phyloP scores from a whole-genome alignment of 352 stramenopile genomes.

The Vaucheria bursata region DNA sequence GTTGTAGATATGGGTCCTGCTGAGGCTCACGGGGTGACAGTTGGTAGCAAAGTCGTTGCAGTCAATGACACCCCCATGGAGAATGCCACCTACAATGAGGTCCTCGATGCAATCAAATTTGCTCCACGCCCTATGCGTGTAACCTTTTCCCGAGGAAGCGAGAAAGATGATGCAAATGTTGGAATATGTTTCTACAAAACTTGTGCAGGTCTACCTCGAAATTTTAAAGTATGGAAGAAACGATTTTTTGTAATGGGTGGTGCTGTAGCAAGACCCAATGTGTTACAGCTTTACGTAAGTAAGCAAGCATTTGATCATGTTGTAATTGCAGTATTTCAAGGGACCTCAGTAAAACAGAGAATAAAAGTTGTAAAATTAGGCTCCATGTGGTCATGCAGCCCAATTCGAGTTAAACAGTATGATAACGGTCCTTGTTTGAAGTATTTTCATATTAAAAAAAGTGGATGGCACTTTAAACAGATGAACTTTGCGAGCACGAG shows the following conservation, averaged over 20 bases:
- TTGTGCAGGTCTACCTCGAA: constrained; percentile 28
- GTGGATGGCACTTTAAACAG: constrained; percentile 27
- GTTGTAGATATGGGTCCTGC: constrained; percentile 37
- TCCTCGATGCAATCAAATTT: constrained; percentile 14
- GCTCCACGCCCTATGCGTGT: constrained; percentile 29
- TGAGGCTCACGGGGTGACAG: constrained; percentile 24
- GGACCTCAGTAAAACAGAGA: constrained; percentile 21
- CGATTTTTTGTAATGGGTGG: constrained; percentile 41
- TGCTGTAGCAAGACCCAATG: constrained; percentile 35
- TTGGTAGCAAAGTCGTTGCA: constrained; percentile 39
- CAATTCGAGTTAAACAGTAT: constrained; percentile 38
- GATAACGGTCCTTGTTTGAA: constrained; percentile 15
- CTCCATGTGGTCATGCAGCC: constrained; percentile 16
- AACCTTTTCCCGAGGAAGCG: constrained; percentile 26
- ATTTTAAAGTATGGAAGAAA: constrained; percentile 28
- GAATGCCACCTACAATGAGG: constrained; percentile 33
- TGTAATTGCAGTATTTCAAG: constrained; percentile 35
- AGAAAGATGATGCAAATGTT: constrained; percentile 29
- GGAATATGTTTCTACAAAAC: constrained; percentile 42
- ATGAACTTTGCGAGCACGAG: constrained; percentile 32
- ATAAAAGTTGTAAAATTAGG: constrained; percentile 39
- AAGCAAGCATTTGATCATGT: constrained; percentile 42
- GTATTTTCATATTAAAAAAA: constrained; percentile 25
- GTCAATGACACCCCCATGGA: constrained; percentile 29
- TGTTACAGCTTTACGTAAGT: constrained; percentile 41